These are phyloP conservation scores for Saxophila tyrrhenica DNA, from an alignment of 495 filamentous ascomycete genomes.

Conservation along the genomic window DNA sequence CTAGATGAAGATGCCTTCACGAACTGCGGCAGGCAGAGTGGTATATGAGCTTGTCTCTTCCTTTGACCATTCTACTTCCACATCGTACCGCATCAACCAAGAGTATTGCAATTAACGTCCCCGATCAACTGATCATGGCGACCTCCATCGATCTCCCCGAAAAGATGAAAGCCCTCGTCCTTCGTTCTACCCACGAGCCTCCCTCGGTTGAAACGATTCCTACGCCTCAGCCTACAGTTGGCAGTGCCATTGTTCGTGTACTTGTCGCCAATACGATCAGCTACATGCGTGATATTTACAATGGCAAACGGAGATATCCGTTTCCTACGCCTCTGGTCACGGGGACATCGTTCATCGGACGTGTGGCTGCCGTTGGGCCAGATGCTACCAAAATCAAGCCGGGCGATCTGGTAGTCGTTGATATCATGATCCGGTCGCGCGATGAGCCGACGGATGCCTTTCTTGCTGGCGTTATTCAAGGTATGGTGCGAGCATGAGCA, in stretches of 20 bases:
- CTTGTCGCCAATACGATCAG: slow-evolving; percentile 22
- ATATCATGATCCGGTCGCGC: slow-evolving; percentile 33
- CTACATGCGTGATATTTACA: slow-evolving; percentile 28
- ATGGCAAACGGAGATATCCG: slow-evolving; percentile 22
- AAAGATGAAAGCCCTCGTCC: slow-evolving; percentile 13
- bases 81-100: too few species aligned
- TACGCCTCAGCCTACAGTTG: slow-evolving; percentile 23
- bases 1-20: too few species aligned
- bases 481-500: too few species aligned
- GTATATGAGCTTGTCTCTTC: too few species aligned
- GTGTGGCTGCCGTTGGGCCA: slow-evolving; percentile 34
- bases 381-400: slow-evolving; percentile 34
- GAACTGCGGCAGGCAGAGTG: too few species aligned
- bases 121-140: too few species aligned
- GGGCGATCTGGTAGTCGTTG: slow-evolving; percentile 40
- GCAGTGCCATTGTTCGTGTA: slow-evolving; percentile 29
- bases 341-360: slow-evolving; percentile 32
- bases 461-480: slow-evolving; percentile 30
- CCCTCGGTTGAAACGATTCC: slow-evolving; percentile 23
- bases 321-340: slow-evolving; percentile 21
- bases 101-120: too few species aligned
- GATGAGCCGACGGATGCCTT: slow-evolving; percentile 33
- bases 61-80: too few species aligned
- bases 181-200: slow-evolving; percentile 11
- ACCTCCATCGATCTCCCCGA: slow-evolving; percentile 1